Evolutionary conservation across 2,329 filamentous ascomycete genomes (phyloP).

Genomic region (Trichoderma semiorbis): DNA sequence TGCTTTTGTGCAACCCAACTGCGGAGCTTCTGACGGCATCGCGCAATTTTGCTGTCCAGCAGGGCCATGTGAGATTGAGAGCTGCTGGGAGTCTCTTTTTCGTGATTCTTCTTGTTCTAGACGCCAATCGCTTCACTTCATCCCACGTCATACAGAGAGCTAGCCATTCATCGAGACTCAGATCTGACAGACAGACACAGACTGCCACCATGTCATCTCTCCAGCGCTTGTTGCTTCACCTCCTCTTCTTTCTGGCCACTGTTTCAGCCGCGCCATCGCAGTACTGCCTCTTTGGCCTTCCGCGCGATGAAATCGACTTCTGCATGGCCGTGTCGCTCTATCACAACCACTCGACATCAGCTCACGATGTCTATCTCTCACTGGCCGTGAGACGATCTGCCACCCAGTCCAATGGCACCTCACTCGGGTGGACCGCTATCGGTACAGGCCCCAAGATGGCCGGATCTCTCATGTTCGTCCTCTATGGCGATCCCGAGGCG

Average conservation of each 20-base stretch:
- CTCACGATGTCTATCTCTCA: slow-evolving; percentile 22
- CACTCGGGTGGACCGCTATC: slow-evolving; percentile 22
- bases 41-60: background rate
- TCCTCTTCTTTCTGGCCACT: background rate
- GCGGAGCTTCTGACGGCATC: background rate
- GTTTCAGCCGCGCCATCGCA: slow-evolving; percentile 18
- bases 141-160: background rate
- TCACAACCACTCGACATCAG: slow-evolving; percentile 20
- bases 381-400: slow-evolving; percentile 13
- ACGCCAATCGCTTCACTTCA: background rate
- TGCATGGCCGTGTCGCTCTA: slow-evolving; percentile 23
- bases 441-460: slow-evolving; percentile 21
- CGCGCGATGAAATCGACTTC: slow-evolving; percentile 19
- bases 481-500: slow-evolving; percentile 22
- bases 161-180: background rate
- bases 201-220: background rate
- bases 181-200: background rate
- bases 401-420: background rate
- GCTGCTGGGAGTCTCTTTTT: background rate
- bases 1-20: background rate
- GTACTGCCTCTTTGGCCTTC: slow-evolving; percentile 22
- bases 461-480: slow-evolving; percentile 24
- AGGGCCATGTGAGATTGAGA: background rate
- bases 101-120: background rate
- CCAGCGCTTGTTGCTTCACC: background rate